A percentile compares a stretch with the other conserved stretches of the same genome.
Conservation (phyloP, 1,284 basidiomycete species). For the Microbotryum scabiosae region DNA sequence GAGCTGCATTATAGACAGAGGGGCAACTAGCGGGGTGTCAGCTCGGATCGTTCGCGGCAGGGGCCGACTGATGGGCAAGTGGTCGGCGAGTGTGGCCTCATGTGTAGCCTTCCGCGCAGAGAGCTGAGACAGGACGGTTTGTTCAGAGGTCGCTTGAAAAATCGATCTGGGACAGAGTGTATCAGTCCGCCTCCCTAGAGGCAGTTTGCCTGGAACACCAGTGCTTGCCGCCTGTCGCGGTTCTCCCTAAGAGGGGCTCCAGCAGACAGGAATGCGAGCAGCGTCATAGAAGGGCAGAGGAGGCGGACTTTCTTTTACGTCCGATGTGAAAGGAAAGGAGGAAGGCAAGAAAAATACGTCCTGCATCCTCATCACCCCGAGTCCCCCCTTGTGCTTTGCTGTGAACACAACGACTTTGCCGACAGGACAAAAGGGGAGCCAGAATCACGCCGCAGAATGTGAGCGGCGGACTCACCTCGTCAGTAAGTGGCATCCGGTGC, state of each 20-base stretch:
- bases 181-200: constrained; percentile 31
- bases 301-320: constrained; percentile 67
- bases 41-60: neutral
- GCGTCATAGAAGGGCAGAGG: constrained; percentile 10
- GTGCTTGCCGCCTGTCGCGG: neutral
- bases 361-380: too few relatives aligned
- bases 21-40: constrained; percentile 3
- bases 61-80: neutral
- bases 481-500: constrained; percentile 41
- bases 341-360: constrained; percentile 19
- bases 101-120: constrained; percentile 73
- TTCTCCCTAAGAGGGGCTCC: constrained; percentile 32
- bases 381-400: too few relatives aligned
- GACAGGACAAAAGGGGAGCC: neutral
- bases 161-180: constrained; percentile 32
- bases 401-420: too few relatives aligned
- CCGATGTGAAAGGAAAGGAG: constrained; percentile 41
- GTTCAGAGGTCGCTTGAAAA: constrained; percentile 42
- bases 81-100: constrained; percentile 49
- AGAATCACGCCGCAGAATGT: neutral
- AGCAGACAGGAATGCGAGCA: constrained; percentile 36
- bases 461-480: constrained; percentile 52
- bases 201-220: neutral
- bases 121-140: constrained; percentile 68
- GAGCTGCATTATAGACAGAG: constrained; percentile 16